Evolutionary conservation across 495 filamentous ascomycete species (phyloP), one percentile per base, ranked within the genome.

Genomic region (Cercophora sp.): DNA sequence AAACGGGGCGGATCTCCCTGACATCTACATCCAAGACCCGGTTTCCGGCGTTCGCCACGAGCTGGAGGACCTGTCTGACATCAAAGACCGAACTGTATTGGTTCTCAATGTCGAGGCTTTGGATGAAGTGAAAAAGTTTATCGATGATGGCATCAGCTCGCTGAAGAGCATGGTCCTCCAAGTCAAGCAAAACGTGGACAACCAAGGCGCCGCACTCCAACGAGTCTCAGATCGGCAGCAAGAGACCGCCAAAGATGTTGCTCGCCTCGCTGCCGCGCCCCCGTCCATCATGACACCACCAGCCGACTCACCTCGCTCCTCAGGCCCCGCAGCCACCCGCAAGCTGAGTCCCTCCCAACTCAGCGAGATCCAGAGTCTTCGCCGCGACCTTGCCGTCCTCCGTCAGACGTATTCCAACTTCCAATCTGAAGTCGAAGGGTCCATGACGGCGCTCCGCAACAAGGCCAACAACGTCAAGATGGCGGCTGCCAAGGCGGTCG

Each of bases 21-120:
- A 97, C 60, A 96, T 98, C 24, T 96, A 97, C 67, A 91, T 98
- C 32, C 94, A 98, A 68, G 93, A 98, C 66, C 84, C 92, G 5
- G 79, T 96, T 9, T 96, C 91, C 8, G 94, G 93, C 4, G 88
- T 96, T 20, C 87, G 93, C 18, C 89, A 99, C 65, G 93, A 97
- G 65, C 72, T 99, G 29, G 93, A 99, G 64, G 93, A 97, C 67
- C 72, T 97, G 20, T 81, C 70, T n/a, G 93, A 99, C 61, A 87
- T 99, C 52, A 96, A 94, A 69, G 92, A 99, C 65, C 83, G 91
- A 22, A 88, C 89, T 3, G 94, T 99, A 0, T 77, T 98, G 13
- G 94, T 91, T 5, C 76, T 98, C 46, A 98, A 98, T 62, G 80
- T 97, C 10, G 93, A 98, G 58, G 81, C 82, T n/a, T 76, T 98